These are phyloP conservation scores for Arthrobotrys megalospora DNA, from an alignment of 2,329 filamentous ascomycete species.

Conservation along the genomic window DNA sequence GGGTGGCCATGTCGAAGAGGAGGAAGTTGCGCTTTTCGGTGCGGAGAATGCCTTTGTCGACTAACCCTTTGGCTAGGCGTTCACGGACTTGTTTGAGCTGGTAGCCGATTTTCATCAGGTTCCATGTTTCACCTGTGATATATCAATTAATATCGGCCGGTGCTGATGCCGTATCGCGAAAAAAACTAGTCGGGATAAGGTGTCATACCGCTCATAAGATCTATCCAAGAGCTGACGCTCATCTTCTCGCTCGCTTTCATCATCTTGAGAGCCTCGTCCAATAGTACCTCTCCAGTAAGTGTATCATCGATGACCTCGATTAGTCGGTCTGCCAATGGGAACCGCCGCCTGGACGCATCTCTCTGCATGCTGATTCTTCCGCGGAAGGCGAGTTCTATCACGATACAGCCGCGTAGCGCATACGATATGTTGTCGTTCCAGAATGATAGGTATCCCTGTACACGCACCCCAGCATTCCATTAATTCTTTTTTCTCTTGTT, in stretches of 20 bases:
- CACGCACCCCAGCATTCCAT: constrained; percentile 21
- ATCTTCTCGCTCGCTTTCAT: constrained; percentile 99
- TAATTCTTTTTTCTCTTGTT: not conserved
- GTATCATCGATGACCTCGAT: constrained; percentile 99
- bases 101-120: constrained; percentile 99
- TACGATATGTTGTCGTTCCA: constrained; percentile 99
- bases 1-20: constrained; percentile 99
- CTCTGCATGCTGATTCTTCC: constrained; percentile 99
- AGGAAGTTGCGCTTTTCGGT: constrained; percentile 99
- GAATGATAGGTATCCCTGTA: constrained; percentile 95
- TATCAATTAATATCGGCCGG: not conserved
- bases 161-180: not conserved
- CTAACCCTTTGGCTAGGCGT: constrained; percentile 94
- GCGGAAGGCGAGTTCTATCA: constrained; percentile 95
- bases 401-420: constrained; percentile 95
- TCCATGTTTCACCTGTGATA: constrained; percentile 92
- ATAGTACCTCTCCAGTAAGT: constrained; percentile 93
- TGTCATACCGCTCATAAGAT: constrained; percentile 92
- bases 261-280: constrained; percentile 99
- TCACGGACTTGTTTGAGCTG: constrained; percentile 99
- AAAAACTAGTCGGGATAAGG: constrained; percentile 35
- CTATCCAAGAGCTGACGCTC: constrained; percentile 99
- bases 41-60: constrained; percentile 97
- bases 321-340: constrained; percentile 90
- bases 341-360: constrained; percentile 89